These are phyloP conservation scores for Isoetes taiwanensis DNA, from an alignment of 75 land plant species.

Conservation along the genomic window DNA sequence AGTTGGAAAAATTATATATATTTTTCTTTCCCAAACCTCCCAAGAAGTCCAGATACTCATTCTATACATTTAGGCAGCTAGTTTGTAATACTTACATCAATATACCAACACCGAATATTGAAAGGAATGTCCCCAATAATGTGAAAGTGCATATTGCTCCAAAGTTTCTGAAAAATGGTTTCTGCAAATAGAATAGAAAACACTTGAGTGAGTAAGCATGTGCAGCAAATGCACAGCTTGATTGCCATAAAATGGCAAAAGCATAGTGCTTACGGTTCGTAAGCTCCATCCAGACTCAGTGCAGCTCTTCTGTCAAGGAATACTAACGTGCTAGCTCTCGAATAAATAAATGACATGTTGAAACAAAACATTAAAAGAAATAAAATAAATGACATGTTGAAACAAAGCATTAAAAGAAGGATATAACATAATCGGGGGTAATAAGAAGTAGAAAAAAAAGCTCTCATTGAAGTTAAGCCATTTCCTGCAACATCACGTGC, in stretches of 20 bases:
- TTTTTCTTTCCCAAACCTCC: too few species aligned
- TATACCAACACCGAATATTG: conserved; percentile 21
- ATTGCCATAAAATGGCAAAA: neutral
- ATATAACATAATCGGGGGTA: conserved; percentile 32
- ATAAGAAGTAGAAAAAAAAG: conserved; percentile 22
- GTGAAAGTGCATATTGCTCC: conserved; percentile 32
- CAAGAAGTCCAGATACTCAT: neutral
- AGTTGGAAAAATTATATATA: too few species aligned
- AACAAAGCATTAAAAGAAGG: conserved; percentile 3
- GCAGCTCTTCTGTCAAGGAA: conserved; percentile 8
- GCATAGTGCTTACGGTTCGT: conserved; percentile 9
- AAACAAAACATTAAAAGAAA: too few species aligned
- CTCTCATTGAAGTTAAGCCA: conserved; percentile 25
- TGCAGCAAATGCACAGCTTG: neutral
- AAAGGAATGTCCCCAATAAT: conserved; percentile 18
- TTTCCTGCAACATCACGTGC: conserved; percentile 13
- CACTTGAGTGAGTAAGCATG: neutral
- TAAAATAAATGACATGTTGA: too few species aligned
- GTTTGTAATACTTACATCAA: conserved; percentile 14
- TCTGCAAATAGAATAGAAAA: conserved; percentile 1
- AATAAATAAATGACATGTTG: too few species aligned
- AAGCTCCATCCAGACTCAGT: conserved; percentile 35
- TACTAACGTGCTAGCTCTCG: neutral
- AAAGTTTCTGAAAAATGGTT: conserved; percentile 23
- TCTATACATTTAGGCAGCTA: neutral